Conservation (phyloP, 805 yeast species). For the Lachancea mirantina region DNA sequence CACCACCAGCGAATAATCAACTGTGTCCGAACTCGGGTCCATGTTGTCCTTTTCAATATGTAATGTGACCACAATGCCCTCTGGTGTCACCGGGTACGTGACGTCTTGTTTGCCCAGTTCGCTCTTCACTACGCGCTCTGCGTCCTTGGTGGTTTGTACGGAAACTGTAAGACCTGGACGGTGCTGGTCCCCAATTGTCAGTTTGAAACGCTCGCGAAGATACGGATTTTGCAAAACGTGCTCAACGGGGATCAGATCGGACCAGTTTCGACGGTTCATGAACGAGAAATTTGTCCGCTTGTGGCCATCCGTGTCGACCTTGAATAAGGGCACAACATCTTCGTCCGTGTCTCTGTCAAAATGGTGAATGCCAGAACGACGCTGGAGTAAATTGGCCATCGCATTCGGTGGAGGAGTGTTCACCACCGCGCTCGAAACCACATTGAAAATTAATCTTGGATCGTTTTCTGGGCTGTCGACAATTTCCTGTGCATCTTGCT, state of each 20-base stretch:
- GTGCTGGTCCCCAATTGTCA: slow-evolving; percentile 15
- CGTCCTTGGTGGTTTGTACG: slow-evolving; percentile 12
- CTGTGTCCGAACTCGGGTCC: slow-evolving; percentile 45
- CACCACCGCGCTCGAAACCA: slow-evolving; percentile 83
- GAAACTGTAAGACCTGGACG: slow-evolving; percentile 36
- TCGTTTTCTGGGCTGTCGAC: slow-evolving; percentile 54
- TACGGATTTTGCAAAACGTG: slow-evolving; percentile 28
- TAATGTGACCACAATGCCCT: slow-evolving; percentile 59
- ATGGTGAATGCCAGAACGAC: slow-evolving; percentile 61
- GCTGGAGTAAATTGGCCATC: slow-evolving; percentile 68
- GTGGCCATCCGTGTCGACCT: slow-evolving; percentile 48
- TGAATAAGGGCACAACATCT: slow-evolving; percentile 71
- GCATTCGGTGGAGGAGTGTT: slow-evolving; percentile 90
- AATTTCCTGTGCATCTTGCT: slow-evolving; percentile 36
- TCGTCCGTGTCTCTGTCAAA: slow-evolving; percentile 63
- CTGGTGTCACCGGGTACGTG: slow-evolving; percentile 48
- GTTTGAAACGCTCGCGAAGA: slow-evolving; percentile 10
- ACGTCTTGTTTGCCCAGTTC: slow-evolving; percentile 20
- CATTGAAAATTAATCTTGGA: slow-evolving; percentile 70
- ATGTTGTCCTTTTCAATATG: slow-evolving; percentile 62
- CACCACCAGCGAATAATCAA: slow-evolving; percentile 60
- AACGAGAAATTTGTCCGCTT: slow-evolving; percentile 40
- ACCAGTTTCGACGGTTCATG: slow-evolving; percentile 64
- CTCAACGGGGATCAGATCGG: slow-evolving; percentile 52
- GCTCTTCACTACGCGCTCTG: slow-evolving; percentile 7